phyloP scores from a whole-genome alignment of 331 rosid species.

The Rhamnella rubrinervis region DNA sequence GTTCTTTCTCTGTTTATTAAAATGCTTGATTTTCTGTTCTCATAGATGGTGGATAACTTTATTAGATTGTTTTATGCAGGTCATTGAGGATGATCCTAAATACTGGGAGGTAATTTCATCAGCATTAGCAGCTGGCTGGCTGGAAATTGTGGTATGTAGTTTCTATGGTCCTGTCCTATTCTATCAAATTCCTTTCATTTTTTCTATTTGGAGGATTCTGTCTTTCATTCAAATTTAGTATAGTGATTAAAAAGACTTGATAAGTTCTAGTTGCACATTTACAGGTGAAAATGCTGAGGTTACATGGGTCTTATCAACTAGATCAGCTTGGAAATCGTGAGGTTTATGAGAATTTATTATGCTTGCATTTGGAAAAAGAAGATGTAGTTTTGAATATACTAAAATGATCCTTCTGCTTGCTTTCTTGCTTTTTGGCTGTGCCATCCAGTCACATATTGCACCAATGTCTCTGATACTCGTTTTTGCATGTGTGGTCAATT shows the following conservation, averaged over 20 bases:
- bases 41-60: constrained; percentile 18
- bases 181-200: background rate
- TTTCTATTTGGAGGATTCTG: constrained; percentile 1
- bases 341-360: constrained; percentile 57
- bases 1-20: too few relatives aligned
- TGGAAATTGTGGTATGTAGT: constrained; percentile 80
- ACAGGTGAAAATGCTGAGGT: constrained; percentile 87
- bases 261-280: constrained; percentile 27
- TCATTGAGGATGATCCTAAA: constrained; percentile 70
- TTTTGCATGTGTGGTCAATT: too few relatives aligned
- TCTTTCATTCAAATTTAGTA: constrained; percentile 14
- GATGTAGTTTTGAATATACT: background rate
- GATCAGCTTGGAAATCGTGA: constrained; percentile 84
- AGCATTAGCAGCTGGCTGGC: constrained; percentile 92
- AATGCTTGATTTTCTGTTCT: constrained; percentile 1
- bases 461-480: background rate
- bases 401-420: background rate
- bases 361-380: background rate
- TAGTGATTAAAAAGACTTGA: constrained; percentile 22
- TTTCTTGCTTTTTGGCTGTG: background rate
- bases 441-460: background rate
- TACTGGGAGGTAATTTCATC: constrained; percentile 86
- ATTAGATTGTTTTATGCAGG: constrained; percentile 46
- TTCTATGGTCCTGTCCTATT: constrained; percentile 7
- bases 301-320: constrained; percentile 86